phyloP scores from a whole-genome alignment of 768 basidiomycete species.

The Sporobolomyces roseus region DNA sequence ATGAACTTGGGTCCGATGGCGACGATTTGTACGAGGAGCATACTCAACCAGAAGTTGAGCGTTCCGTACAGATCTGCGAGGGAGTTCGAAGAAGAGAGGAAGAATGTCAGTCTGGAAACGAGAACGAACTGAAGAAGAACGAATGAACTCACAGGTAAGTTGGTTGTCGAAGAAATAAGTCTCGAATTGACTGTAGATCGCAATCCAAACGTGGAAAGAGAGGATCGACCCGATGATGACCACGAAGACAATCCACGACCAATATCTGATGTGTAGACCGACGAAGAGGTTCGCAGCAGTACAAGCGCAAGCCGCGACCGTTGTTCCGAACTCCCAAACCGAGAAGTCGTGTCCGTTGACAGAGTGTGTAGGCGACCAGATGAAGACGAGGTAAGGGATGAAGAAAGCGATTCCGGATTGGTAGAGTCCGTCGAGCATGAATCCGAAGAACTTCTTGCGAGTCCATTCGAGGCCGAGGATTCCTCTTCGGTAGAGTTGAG shows the following conservation, averaged over 20 bases:
- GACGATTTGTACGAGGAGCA: conserved; percentile 64
- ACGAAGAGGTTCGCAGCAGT: conserved; percentile 84
- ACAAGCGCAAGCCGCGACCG: conserved; percentile 79
- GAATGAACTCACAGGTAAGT: conserved; percentile 34
- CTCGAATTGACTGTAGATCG: conserved; percentile 69
- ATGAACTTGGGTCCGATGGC: conserved; percentile 79
- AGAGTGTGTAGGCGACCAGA: conserved; percentile 64
- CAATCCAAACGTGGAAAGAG: conserved; percentile 79
- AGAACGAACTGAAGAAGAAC: no score
- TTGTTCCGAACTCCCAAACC: conserved; percentile 84
- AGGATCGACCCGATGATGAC: conserved; percentile 47
- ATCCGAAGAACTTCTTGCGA: conserved; percentile 82
- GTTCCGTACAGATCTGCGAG: conserved; percentile 65
- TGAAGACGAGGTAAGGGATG: conserved; percentile 62
- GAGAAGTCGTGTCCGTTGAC: conserved; percentile 72
- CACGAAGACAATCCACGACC: conserved; percentile 51
- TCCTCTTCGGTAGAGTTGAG: conserved; percentile 90
- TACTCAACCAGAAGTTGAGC: conserved; percentile 76
- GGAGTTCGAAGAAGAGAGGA: conserved; percentile 53
- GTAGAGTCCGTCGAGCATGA: conserved; percentile 91
- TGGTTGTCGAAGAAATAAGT: conserved; percentile 64
- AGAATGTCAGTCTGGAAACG: not conserved
- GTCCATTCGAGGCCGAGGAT: conserved; percentile 93
- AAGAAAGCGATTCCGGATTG: conserved; percentile 63
- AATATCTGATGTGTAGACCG: conserved; percentile 85